A percentile compares a stretch with the other conserved stretches of the same genome.
These are phyloP conservation scores for Fraxinus angustifolia DNA, from an alignment of 305 asterid species.

Conservation along the genomic window DNA sequence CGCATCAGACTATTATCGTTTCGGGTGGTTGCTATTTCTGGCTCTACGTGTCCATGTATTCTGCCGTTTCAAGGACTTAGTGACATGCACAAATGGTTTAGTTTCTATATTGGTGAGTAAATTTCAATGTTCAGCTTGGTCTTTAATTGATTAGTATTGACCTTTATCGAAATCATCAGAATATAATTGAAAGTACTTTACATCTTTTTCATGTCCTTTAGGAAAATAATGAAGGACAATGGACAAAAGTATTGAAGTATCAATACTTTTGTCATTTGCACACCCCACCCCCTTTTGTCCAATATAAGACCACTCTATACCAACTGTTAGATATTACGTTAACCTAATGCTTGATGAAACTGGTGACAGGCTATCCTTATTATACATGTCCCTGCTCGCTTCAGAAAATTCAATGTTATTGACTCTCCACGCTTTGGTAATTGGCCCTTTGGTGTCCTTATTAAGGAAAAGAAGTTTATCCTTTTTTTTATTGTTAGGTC, in stretches of 20 bases:
- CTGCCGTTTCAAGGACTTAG: constrained; percentile 73
- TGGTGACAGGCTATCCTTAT: constrained; percentile 75
- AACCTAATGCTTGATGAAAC: constrained; percentile 20
- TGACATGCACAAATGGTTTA: constrained; percentile 86
- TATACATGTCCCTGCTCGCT: constrained; percentile 65
- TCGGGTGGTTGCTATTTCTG: constrained; percentile 93
- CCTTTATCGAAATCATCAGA: neutral
- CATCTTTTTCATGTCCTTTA: neutral
- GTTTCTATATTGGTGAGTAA: constrained; percentile 79
- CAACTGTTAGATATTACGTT: neutral
- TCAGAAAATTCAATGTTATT: constrained; percentile 57
- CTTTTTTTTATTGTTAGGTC: neutral
- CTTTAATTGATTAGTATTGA: neutral
- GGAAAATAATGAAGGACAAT: neutral
- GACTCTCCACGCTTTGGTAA: constrained; percentile 74
- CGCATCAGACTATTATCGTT: constrained; percentile 64
- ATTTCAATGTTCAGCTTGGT: constrained; percentile 24
- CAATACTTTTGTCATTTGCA: neutral
- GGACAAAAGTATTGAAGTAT: neutral
- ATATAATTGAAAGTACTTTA: neutral
- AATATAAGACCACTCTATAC: neutral
- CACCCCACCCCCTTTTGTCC: neutral
- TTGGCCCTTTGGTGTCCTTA: constrained; percentile 17
- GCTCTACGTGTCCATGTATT: constrained; percentile 78
- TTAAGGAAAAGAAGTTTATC: neutral